Evolutionary conservation across 768 basidiomycete genomes (phyloP), one percentile per base, ranked within the genome.

Genomic region (Boletus fagicola): DNA sequence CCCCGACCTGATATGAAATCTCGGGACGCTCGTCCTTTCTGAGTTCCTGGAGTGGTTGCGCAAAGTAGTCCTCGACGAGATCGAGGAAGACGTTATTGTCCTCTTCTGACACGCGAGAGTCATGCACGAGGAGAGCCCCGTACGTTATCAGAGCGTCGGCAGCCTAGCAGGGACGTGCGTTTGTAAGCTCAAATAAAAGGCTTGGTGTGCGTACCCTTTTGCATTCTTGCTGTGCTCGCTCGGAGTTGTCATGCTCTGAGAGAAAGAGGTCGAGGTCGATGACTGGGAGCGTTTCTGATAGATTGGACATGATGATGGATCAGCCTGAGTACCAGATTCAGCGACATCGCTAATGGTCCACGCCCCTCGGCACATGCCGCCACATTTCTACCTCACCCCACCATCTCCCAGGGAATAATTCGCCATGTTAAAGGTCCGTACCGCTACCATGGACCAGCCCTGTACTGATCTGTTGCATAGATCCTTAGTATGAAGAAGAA

Each of bases 401-500:
- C 58, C 57, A 60, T 30, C 60, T 45, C 50, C 54, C 46, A 53
- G 43, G 56, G 20, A 36, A 40, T 52, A 54, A 57, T 24, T 39
- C 63, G 67, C 60, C 54, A 80, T 80, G 78, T 77, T 80, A 60
- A 80, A 80, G 76, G 78, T 77, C 55, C 44, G 57, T 51, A 24
- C 9, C 20, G 55, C 47, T 42, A 16, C 54, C 35, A 15, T 20
- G 12, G 36, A 26, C 52, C 5, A 12, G 24, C n/a, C 16, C 22
- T 43, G 60, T 62, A 24, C 53, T 58, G 36, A 64, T 52, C 36
- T 8, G 24, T 45, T 35, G 28, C 33, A 35, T 62, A 99, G 97
- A 98, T 99, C 68, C 98, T 97, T 90, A 92, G 88, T 64, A 94
- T 99, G 90, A 98, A 98, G 87, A 98, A 98, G 87, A 92, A 88